Percentiles rank a stretch among this genome's conserved stretches.
These are phyloP conservation scores for Brassica cretica DNA, from an alignment of 345 rosid genomes.

Conservation along the genomic window DNA sequence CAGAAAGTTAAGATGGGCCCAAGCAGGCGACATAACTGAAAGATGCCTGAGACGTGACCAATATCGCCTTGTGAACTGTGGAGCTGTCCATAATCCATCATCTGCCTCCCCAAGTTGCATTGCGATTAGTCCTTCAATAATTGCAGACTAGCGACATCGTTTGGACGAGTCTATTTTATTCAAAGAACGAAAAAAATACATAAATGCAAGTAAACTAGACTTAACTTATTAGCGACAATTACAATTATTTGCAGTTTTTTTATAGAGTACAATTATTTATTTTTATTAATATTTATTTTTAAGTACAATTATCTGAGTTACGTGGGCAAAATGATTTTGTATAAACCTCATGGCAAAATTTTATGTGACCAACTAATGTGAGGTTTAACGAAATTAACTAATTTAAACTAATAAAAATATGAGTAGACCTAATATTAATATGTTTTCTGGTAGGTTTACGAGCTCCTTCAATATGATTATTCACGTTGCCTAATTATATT, in stretches of 20 bases:
- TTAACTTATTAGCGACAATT: not conserved
- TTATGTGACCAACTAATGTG: conserved; percentile 19
- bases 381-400: conserved; percentile 29
- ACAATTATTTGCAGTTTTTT: not conserved
- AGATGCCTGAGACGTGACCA: conserved; percentile 33
- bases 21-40: conserved; percentile 31
- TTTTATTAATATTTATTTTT: no score
- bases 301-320: not conserved
- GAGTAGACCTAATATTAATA: conserved; percentile 24
- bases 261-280: not conserved
- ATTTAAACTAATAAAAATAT: conserved; percentile 18
- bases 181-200: not conserved
- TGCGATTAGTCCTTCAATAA: conserved; percentile 12
- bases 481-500: conserved; percentile 30
- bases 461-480: not conserved
- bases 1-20: conserved; percentile 16
- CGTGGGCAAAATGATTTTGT: not conserved
- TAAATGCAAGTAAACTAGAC: not conserved
- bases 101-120: conserved; percentile 1
- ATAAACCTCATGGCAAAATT: not conserved
- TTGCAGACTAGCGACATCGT: conserved; percentile 2
- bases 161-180: not conserved
- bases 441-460: conserved; percentile 9
- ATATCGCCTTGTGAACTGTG: not conserved
- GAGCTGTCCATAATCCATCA: conserved; percentile 3